A percentile compares a stretch with the other conserved stretches of the same genome.
phyloP scores from a whole-genome alignment of 192 early-diverging fungal species.

The Coemansia sp. region DNA sequence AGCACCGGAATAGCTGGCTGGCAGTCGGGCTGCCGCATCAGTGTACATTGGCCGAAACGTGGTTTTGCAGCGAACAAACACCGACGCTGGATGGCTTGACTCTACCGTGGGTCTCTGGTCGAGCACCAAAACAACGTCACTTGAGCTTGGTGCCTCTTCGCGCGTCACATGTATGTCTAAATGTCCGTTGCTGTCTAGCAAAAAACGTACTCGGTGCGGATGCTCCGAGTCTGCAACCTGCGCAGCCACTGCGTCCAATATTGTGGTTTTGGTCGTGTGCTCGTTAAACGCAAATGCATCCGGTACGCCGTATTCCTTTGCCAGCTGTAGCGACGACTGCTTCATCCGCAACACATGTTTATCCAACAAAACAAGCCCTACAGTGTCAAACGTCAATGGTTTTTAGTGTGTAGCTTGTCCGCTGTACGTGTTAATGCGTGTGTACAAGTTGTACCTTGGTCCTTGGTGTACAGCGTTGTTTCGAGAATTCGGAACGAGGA shows the following conservation, averaged over 20 bases:
- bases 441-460: not conserved
- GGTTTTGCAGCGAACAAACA: slow-evolving; percentile 42
- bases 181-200: slow-evolving; percentile 12
- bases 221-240: not conserved
- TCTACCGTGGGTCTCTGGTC: slow-evolving; percentile 1
- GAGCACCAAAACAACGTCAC: not conserved
- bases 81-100: slow-evolving; percentile 9
- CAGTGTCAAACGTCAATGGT: not conserved
- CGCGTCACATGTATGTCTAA: slow-evolving; percentile 22
- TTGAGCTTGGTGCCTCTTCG: not conserved
- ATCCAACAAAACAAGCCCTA: slow-evolving; percentile 20
- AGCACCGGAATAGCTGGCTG: slow-evolving; percentile 4
- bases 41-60: slow-evolving; percentile 34
- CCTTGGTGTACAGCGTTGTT: slow-evolving; percentile 20
- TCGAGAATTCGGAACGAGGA: slow-evolving; percentile 32
- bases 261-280: not conserved
- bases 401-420: not conserved
- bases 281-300: not conserved
- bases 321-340: slow-evolving; percentile 10
- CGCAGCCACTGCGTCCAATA: not conserved
- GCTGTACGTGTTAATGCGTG: not conserved
- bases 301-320: not conserved
- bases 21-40: slow-evolving; percentile 8
- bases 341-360: slow-evolving; percentile 31
- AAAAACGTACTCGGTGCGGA: slow-evolving; percentile 23